Evolutionary conservation across 2,329 filamentous ascomycete genomes (phyloP), one percentile per base, ranked within the genome.

Genomic region (Paecilomyces sp.): DNA sequence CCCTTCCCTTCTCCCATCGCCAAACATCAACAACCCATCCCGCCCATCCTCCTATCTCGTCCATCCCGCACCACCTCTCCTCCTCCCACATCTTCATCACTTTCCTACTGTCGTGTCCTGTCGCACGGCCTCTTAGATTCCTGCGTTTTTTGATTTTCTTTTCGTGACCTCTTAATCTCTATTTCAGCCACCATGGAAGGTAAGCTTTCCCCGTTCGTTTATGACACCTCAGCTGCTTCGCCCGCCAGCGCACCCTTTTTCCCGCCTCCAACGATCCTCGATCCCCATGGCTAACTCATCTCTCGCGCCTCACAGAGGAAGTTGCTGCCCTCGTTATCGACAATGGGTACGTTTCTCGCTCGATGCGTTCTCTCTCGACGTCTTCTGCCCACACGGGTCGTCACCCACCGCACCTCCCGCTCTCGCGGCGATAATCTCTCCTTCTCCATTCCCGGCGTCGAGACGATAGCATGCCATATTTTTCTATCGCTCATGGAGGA

Each of bases 251-350:
- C 64, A 59, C 60, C 61, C 58, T 64, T 59, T 59, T 54, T 60
- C 61, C 61, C 34, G 57, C 55, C 47, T 59, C 57, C 59, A 57
- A 9, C 61, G 56, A 60, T 28, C 62, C 62, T 61, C 59, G 62
- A 59, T 59, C 60, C 28, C 51, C 59, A 57, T 67, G 66, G 71
- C 77, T 79, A 70, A 79, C 75, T 34, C 67, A 62, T 68, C 58
- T 69, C 76, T 15, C n/a, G 65, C 71, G 65, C 64, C 64, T 66
- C 82, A 81, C 79, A 97, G 94, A 99, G 88, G 94, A 99, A 91
- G 94, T 99, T 83, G 94, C 94, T 82, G 94, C 94, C 82, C 92
- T 99, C 91, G 94, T 99, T 83, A 97, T 99, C 85, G 94, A 99
- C 92, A 99, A 99, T 97, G 94, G 94, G 94, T 99, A 93, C 91